phyloP scores from a whole-genome alignment of 345 rosid species.

The Pelargonium nanum region DNA sequence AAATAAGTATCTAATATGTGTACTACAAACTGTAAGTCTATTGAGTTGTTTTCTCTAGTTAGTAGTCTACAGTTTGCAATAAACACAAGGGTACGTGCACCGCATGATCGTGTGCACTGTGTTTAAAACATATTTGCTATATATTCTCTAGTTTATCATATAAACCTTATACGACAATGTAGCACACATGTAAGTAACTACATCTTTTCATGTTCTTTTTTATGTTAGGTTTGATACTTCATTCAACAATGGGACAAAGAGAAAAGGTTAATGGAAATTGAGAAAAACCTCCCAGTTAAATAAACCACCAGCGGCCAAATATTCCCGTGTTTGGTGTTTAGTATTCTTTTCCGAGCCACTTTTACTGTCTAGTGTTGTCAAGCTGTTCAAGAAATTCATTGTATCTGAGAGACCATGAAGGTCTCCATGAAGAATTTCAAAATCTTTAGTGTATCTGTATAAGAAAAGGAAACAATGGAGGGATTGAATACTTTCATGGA shows the following conservation, averaged over 20 bases:
- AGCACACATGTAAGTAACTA: background rate
- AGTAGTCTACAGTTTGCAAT: background rate
- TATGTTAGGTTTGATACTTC: background rate
- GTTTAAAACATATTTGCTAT: background rate
- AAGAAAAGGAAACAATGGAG: slow-evolving; percentile 15
- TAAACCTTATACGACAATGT: background rate
- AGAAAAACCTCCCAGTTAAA: slow-evolving; percentile 83
- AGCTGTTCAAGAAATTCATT: slow-evolving; percentile 59
- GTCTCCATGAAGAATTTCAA: slow-evolving; percentile 91
- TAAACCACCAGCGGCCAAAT: slow-evolving; percentile 86
- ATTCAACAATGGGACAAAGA: background rate
- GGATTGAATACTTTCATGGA: background rate
- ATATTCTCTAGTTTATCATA: background rate
- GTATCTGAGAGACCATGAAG: slow-evolving; percentile 81
- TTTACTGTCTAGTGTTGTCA: slow-evolving; percentile 48
- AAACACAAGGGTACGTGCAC: background rate
- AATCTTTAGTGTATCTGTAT: slow-evolving; percentile 50
- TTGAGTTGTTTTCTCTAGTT: background rate
- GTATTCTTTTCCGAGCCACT: slow-evolving; percentile 47
- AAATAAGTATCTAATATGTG: too few relatives aligned
- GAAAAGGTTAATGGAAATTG: background rate
- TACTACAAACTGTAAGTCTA: background rate
- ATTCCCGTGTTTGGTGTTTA: slow-evolving; percentile 74
- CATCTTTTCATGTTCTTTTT: too few relatives aligned
- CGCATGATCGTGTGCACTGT: background rate